Conservation (phyloP, 345 rosid genomes). For the Eucalyptus cloeziana region DNA sequence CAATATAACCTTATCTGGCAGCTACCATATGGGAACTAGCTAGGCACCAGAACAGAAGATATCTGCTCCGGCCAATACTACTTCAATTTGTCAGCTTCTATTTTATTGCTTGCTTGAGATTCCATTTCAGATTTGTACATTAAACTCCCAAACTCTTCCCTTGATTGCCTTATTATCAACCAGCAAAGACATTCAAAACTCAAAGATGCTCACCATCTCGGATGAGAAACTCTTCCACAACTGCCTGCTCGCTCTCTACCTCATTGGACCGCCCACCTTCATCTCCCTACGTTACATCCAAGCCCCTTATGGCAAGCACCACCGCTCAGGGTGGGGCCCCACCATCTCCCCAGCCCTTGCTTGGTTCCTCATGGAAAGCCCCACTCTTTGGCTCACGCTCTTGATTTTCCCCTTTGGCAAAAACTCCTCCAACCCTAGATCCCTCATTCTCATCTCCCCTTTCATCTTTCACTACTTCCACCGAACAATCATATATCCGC, state of each 20-base stretch:
- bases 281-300: constrained; percentile 52
- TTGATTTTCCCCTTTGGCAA: constrained; percentile 62
- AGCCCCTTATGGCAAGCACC: constrained; percentile 94
- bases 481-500: constrained; percentile 71
- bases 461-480: constrained; percentile 76
- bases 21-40: background rate
- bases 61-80: background rate
- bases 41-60: background rate
- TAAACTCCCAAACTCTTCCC: background rate
- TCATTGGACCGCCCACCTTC: constrained; percentile 61
- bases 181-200: background rate
- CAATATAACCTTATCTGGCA: background rate
- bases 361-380: constrained; percentile 96
- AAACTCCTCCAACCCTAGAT: constrained; percentile 38
- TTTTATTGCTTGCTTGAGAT: background rate
- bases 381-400: constrained; percentile 64
- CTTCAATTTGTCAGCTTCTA: background rate
- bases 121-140: background rate
- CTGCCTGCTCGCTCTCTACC: constrained; percentile 40
- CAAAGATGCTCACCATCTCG: background rate
- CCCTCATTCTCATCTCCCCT: constrained; percentile 48
- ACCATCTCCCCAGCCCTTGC: constrained; percentile 59
- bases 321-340: constrained; percentile 90
- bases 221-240: constrained; percentile 39
- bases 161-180: background rate